Evolutionary conservation across 495 filamentous ascomycete species (phyloP).

Genomic region (Lindgomyces ingoldianus): DNA sequence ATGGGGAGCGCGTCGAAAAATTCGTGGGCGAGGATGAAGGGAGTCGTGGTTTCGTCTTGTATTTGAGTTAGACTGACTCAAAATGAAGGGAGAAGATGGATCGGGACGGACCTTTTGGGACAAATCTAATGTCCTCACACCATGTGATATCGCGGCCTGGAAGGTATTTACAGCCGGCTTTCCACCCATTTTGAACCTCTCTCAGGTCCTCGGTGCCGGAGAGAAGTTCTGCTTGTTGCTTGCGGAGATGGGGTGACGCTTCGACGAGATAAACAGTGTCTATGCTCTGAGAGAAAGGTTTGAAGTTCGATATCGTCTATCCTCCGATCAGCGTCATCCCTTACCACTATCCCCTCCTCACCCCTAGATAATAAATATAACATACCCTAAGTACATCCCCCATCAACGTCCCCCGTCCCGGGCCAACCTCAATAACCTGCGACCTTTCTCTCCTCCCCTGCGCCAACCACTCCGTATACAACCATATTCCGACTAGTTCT

Average conservation of each 20-base stretch:
- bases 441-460: constrained; percentile 75
- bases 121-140: constrained; percentile 83
- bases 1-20: constrained; percentile 99
- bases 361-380: neutral
- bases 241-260: constrained; percentile 72
- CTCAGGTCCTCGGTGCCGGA: constrained; percentile 72
- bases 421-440: constrained; percentile 89
- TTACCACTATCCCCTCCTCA: neutral
- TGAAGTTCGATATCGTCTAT: constrained; percentile 83
- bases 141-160: constrained; percentile 70
- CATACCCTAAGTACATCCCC: constrained; percentile 88
- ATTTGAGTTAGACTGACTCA: neutral
- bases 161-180: constrained; percentile 74
- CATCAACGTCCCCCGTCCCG: constrained; percentile 95
- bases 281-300: constrained; percentile 70
- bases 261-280: constrained; percentile 90
- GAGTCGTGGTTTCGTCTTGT: constrained; percentile 62
- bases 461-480: constrained; percentile 91
- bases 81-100: neutral
- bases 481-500: constrained; percentile 90
- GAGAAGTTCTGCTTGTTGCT: constrained; percentile 77
- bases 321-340: constrained; percentile 2
- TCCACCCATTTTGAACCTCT: constrained; percentile 71
- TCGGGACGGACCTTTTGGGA: constrained; percentile 63
- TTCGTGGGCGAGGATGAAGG: constrained; percentile 94